A percentile compares a stretch with the other conserved stretches of the same genome.
phyloP scores from a whole-genome alignment of 2,329 filamentous ascomycete species.

The Lomentospora prolificans region DNA sequence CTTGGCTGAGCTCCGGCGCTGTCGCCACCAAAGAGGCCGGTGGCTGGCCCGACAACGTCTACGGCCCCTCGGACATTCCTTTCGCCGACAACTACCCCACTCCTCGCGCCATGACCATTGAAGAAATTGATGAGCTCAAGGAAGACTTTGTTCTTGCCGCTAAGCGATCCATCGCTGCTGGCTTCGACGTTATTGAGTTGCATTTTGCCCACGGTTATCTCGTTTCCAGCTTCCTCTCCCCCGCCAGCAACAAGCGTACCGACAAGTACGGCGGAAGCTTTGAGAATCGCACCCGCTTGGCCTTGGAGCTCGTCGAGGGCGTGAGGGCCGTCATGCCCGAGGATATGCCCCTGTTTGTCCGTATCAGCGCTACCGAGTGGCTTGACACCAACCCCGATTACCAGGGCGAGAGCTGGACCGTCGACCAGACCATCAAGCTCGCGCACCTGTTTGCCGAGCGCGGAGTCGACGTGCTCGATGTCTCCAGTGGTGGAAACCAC shows the following conservation, averaged over 20 bases:
- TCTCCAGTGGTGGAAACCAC: constrained; percentile 59
- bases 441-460: constrained; percentile 51
- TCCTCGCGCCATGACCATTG: constrained; percentile 55
- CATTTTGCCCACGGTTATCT: constrained; percentile 76
- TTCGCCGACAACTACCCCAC: constrained; percentile 49
- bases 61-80: constrained; percentile 34
- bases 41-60: constrained; percentile 44
- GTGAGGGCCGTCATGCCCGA: constrained; percentile 54
- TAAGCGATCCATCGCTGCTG: constrained; percentile 49
- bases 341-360: constrained; percentile 60
- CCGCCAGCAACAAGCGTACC: constrained; percentile 58
- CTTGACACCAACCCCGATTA: constrained; percentile 49
- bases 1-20: constrained; percentile 53
- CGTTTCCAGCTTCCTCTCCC: constrained; percentile 59
- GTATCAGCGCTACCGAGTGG: constrained; percentile 70
- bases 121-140: constrained; percentile 57
- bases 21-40: constrained; percentile 28
- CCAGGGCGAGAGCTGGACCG: constrained; percentile 53
- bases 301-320: constrained; percentile 56
- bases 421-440: constrained; percentile 53
- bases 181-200: constrained; percentile 61
- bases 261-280: constrained; percentile 60
- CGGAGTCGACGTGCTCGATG: constrained; percentile 68
- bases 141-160: constrained; percentile 44
- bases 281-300: constrained; percentile 61